phyloP scores from a whole-genome alignment of 2,329 filamentous ascomycete species.

The Pseudogymnoascus sp. region DNA sequence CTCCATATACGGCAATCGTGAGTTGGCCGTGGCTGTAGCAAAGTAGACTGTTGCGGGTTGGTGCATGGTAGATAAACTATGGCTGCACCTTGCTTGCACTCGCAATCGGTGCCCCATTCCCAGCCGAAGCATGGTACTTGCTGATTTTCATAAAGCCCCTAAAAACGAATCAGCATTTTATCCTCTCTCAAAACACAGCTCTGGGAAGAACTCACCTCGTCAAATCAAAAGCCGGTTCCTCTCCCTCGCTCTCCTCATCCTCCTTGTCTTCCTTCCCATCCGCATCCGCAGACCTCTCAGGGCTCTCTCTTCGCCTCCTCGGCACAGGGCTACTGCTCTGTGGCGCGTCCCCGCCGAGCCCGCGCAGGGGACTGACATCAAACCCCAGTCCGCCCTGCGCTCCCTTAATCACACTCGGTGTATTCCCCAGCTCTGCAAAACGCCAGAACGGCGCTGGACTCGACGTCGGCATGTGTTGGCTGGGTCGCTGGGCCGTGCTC shows the following conservation, averaged over 20 bases:
- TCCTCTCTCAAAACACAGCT: neutral
- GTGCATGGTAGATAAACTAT: neutral
- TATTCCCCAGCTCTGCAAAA: slow-evolving; percentile 70
- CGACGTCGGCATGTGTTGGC: slow-evolving; percentile 78
- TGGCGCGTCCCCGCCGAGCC: slow-evolving; percentile 30
- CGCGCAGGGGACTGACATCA: slow-evolving; percentile 54
- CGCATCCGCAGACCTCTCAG: slow-evolving; percentile 13
- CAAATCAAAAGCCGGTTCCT: slow-evolving; percentile 51
- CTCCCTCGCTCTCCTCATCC: slow-evolving; percentile 34
- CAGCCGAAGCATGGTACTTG: slow-evolving; percentile 3
- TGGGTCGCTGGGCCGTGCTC: slow-evolving; percentile 72
- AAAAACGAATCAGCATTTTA: neutral
- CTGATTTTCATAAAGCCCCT: slow-evolving; percentile 8
- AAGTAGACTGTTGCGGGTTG: neutral
- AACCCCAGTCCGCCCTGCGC: slow-evolving; percentile 36
- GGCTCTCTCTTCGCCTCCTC: slow-evolving; percentile 16
- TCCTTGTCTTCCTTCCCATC: slow-evolving; percentile 21
- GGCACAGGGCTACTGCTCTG: slow-evolving; percentile 55
- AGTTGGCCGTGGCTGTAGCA: neutral
- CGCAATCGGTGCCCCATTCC: neutral
- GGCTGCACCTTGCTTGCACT: neutral
- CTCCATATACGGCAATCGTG: neutral
- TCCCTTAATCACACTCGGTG: slow-evolving; percentile 43
- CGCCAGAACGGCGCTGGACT: slow-evolving; percentile 86
- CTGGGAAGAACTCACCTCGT: neutral